Evolutionary conservation across 345 rosid species (phyloP).

Genomic region (Camelina neglecta): DNA sequence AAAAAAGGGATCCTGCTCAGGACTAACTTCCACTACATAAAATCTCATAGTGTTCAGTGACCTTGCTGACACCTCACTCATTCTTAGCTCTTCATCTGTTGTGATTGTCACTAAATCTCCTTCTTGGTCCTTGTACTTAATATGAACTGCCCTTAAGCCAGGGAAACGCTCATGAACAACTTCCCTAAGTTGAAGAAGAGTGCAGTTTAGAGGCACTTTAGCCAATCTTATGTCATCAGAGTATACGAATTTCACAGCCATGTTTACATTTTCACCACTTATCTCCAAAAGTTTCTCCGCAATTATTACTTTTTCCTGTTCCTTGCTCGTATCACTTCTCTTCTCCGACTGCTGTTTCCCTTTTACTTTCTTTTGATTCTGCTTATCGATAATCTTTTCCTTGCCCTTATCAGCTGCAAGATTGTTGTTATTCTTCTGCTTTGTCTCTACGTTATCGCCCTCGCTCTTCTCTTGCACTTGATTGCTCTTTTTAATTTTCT

Average conservation of each 20-base stretch:
- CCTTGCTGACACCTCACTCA: slow-evolving; percentile 65
- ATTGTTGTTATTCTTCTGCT: slow-evolving; percentile 14
- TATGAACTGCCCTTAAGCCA: slow-evolving; percentile 61
- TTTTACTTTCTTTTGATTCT: slow-evolving; percentile 40
- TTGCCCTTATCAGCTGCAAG: slow-evolving; percentile 37
- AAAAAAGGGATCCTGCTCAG: slow-evolving; percentile 62
- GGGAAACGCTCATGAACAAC: slow-evolving; percentile 75
- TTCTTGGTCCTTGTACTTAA: slow-evolving; percentile 87
- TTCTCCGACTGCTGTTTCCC: slow-evolving; percentile 50
- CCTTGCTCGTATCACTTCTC: slow-evolving; percentile 47
- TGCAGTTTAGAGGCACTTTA: slow-evolving; percentile 68
- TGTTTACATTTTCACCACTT: slow-evolving; percentile 53
- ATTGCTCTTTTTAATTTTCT: slow-evolving; percentile 51
- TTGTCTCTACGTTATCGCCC: slow-evolving; percentile 35
- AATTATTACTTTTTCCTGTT: slow-evolving; percentile 61
- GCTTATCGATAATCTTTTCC: slow-evolving; percentile 45
- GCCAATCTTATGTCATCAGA: slow-evolving; percentile 86
- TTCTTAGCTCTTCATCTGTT: slow-evolving; percentile 77
- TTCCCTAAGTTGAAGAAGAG: slow-evolving; percentile 72
- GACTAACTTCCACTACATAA: slow-evolving; percentile 65
- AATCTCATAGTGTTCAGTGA: slow-evolving; percentile 60
- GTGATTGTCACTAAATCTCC: slow-evolving; percentile 91
- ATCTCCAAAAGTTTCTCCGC: slow-evolving; percentile 55
- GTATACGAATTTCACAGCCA: slow-evolving; percentile 67
- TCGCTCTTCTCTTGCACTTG: slow-evolving; percentile 45